Conservation (phyloP, 2,329 filamentous ascomycete species). For the Xylariaceae sp. region DNA sequence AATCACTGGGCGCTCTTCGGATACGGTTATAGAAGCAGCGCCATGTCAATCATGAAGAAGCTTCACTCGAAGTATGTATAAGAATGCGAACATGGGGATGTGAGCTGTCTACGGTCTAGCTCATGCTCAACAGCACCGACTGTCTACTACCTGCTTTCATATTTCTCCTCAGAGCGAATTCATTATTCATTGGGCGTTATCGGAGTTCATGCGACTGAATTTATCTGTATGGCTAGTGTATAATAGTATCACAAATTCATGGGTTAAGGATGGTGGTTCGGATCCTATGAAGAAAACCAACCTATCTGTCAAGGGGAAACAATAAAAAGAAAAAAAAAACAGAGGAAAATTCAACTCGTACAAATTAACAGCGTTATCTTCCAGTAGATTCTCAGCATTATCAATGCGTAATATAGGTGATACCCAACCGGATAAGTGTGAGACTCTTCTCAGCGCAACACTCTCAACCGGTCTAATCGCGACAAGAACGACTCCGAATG, state of each 20-base stretch:
- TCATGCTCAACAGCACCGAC: not conserved
- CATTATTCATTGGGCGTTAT: not conserved
- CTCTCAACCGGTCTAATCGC: too few species aligned
- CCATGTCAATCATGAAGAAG: slow-evolving; percentile 72
- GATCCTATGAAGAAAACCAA: too few species aligned
- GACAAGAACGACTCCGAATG: not conserved
- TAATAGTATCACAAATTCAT: too few species aligned
- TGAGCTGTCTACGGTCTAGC: not conserved
- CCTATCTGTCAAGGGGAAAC: too few species aligned
- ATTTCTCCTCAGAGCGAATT: not conserved
- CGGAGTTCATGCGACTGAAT: not conserved
- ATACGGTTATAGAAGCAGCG: slow-evolving; percentile 68
- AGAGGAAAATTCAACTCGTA: too few species aligned
- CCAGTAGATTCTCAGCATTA: too few species aligned
- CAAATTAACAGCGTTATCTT: too few species aligned
- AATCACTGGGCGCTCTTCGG: slow-evolving; percentile 88
- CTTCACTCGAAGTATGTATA: slow-evolving; percentile 63
- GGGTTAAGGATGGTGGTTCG: too few species aligned
- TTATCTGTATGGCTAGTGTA: too few species aligned
- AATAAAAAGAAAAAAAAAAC: too few species aligned
- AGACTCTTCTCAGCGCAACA: not conserved
- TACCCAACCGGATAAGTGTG: not conserved
- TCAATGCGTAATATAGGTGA: too few species aligned
- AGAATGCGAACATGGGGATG: not conserved
- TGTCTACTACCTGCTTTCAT: not conserved